Evolutionary conservation across 257 asterid genomes (phyloP).

Genomic region (Solanum acaule): DNA sequence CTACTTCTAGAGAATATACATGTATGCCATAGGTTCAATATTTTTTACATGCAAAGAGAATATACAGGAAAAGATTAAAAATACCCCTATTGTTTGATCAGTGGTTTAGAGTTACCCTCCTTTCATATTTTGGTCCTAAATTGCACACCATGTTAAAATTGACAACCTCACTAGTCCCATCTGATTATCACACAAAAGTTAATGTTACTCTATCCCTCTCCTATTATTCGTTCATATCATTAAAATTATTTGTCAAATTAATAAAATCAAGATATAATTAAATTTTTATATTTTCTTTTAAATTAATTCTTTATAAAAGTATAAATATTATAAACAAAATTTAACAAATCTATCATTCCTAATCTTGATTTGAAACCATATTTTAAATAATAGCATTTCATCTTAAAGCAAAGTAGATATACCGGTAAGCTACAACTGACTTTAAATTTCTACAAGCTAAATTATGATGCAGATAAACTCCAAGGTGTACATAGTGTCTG

Average conservation of each 20-base stretch:
- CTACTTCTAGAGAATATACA: not conserved
- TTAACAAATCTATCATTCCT: not conserved
- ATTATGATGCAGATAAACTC: not conserved
- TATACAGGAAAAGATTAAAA: not conserved
- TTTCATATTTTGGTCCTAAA: not conserved
- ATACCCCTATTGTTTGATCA: not conserved
- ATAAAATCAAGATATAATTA: not conserved
- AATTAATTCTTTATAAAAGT: too few species aligned
- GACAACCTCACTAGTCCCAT: too few species aligned
- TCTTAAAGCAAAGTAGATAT: not conserved
- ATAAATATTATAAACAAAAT: too few species aligned
- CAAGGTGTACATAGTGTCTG: not conserved
- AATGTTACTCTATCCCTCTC: not conserved
- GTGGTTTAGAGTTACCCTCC: not conserved
- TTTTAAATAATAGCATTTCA: not conserved
- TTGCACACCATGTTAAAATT: not conserved
- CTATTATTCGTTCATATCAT: too few species aligned
- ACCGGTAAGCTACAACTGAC: not conserved
- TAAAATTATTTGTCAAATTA: too few species aligned
- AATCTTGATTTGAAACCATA: not conserved
- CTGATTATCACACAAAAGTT: not conserved
- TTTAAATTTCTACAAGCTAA: not conserved
- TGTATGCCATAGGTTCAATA: not conserved
- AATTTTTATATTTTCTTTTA: not conserved
- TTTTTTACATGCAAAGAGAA: not conserved